Base-by-base conservation (phyloP, 2,329 filamentous ascomycete species). In the Fusarium devonianum region DNA sequence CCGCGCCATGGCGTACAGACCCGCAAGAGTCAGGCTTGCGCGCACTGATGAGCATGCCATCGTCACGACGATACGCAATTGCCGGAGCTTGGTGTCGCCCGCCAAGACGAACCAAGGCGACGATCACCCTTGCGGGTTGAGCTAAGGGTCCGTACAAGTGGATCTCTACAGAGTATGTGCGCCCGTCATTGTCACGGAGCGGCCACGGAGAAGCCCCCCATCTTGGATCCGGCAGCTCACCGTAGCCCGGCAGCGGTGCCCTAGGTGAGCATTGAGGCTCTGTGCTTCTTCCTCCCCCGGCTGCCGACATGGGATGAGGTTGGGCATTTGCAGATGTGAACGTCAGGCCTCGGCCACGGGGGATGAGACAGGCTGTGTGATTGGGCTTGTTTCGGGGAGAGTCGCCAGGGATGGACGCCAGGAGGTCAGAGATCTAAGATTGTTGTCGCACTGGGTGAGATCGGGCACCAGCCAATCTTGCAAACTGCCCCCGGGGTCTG, bases 381-480 rank as follows among this genome's bases (percentile, higher is more conserved):
- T 64, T 64, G 62, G 56, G 5, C 21, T 46, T 17, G 32, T 39
- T 6, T 6, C 19, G 26, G 34, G 34, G 25, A 35, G 29, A n/a
- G n/a, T n/a, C n/a, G n/a, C n/a, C n/a, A n/a, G n/a, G 26, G 26
- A 18, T 30, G 34, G 28, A 19, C 30, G 38, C 26, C 25, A 41
- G 36, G 46, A 51, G 33, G 58, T 60, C 52, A 55, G 12, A 59
- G 47, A 49, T 59, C 47, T 52, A 30, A 56, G 53, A 56, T 49
- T 52, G 25, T 33, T 46, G 50, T 62, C 46, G 29, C 56, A 59
- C 38, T 41, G 43, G 28, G 55, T 43, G 34, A 65, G 62, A 65
- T 65, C 62, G 62, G 62, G 62, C 62, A 60, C 44, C 57, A 65
- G 54, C 58, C 48, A 60, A 62, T 53, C 56, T 56, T 35, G 48